A percentile compares a stretch with the other conserved stretches of the same genome.
These are phyloP conservation scores for Oryza australiensis DNA, from an alignment of 176 grass and related monocot species.

Conservation along the genomic window DNA sequence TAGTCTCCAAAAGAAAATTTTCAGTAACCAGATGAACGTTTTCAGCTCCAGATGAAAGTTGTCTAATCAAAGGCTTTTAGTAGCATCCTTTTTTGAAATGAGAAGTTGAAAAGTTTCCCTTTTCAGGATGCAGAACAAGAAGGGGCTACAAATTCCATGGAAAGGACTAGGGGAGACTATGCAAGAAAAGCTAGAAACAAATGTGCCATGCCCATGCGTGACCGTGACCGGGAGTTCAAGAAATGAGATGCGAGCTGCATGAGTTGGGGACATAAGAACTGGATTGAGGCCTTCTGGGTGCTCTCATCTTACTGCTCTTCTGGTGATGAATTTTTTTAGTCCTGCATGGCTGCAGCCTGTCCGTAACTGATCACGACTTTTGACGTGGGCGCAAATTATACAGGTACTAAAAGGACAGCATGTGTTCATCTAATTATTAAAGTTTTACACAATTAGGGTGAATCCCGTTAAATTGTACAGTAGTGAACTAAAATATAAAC, in stretches of 20 bases:
- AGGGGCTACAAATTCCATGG: neutral
- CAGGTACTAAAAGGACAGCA: neutral
- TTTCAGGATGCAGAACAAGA: neutral
- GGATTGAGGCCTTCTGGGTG: neutral
- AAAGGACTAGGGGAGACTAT: neutral
- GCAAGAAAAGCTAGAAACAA: neutral
- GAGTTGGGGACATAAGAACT: neutral
- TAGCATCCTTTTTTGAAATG: neutral
- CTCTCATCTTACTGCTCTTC: neutral
- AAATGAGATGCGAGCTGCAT: neutral
- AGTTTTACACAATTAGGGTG: conserved; percentile 4
- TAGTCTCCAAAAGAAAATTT: neutral
- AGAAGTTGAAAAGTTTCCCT: neutral
- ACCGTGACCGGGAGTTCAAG: neutral
- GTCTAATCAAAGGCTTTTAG: neutral
- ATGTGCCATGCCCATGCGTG: neutral
- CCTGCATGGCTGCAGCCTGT: neutral
- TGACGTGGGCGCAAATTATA: neutral
- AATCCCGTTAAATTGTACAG: neutral
- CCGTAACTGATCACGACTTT: neutral
- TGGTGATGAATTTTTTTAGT: neutral
- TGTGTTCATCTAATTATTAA: conserved; percentile 5
- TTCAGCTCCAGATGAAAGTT: neutral
- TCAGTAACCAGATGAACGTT: neutral
- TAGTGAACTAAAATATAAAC: neutral